Conservation (phyloP, 768 basidiomycete species). For the Leucocoprinus leucothites region DNA sequence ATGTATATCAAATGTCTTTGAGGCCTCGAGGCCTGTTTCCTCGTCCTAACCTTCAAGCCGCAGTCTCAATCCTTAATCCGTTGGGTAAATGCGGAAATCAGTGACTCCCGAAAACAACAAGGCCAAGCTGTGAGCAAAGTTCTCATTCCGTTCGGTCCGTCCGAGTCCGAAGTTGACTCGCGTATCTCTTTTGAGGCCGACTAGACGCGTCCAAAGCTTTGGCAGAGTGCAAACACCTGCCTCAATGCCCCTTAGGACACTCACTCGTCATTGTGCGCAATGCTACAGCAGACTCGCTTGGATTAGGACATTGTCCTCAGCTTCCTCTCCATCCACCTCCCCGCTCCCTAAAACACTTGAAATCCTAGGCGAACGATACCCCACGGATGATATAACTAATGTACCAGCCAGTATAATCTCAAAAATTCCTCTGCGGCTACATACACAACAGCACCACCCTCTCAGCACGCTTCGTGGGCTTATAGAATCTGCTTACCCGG, state of each 20-base stretch:
- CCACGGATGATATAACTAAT: constrained; percentile 80
- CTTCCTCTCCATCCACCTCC: neutral
- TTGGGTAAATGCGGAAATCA: neutral
- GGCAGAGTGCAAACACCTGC: neutral
- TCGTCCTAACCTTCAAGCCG: no score
- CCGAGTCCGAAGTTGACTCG: no score
- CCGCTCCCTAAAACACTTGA: constrained; percentile 26
- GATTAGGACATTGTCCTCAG: constrained; percentile 4
- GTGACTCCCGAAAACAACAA: constrained; percentile 4
- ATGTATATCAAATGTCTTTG: no score
- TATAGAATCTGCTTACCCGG: constrained; percentile 81
- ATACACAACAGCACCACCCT: constrained; percentile 77
- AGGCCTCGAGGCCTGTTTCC: no score
- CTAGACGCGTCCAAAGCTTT: neutral
- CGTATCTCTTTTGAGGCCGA: neutral
- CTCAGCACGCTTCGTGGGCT: constrained; percentile 79
- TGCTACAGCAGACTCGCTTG: neutral
- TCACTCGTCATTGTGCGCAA: neutral
- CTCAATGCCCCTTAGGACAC: neutral
- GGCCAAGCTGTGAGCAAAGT: neutral
- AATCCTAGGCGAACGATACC: constrained; percentile 66
- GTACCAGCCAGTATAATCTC: constrained; percentile 80
- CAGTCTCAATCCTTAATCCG: no score
- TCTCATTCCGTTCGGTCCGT: no score
- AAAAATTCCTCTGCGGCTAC: constrained; percentile 75